Evolutionary conservation across 1,284 basidiomycete species (phyloP).

Genomic region (Exobasidium rhododendri): DNA sequence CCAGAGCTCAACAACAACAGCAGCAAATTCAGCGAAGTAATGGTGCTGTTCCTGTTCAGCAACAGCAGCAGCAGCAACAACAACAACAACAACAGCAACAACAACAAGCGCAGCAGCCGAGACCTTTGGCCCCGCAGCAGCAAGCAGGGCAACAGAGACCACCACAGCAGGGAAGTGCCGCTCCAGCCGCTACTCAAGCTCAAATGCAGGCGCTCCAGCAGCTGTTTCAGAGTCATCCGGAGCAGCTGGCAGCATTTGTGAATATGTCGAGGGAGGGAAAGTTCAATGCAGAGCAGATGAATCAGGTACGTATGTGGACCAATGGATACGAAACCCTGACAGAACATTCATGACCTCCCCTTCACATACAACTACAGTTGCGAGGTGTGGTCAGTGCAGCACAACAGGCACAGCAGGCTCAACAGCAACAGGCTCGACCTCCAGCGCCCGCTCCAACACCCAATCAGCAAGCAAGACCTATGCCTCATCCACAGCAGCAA

Average conservation of each 20-base stretch:
- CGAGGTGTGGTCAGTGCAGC: background rate
- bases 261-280: constrained; percentile 10
- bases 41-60: background rate
- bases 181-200: background rate
- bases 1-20: constrained; percentile 1
- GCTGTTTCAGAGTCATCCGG: constrained; percentile 9
- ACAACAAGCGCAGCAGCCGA: constrained; percentile 1
- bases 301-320: background rate
- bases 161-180: constrained; percentile 1
- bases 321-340: background rate
- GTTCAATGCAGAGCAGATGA: constrained; percentile 3
- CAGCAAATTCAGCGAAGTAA: background rate
- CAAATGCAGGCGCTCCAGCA: constrained; percentile 7
- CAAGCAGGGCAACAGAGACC: background rate
- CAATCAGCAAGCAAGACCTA: constrained; percentile 20
- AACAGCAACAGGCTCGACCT: background rate
- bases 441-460: no score
- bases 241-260: constrained; percentile 7
- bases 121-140: no score
- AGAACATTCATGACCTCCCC: background rate
- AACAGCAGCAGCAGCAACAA: background rate
- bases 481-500: constrained; percentile 23
- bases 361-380: background rate
- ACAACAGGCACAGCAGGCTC: background rate
- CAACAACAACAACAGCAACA: background rate